These are phyloP conservation scores for Cladosporium sp. DNA, from an alignment of 2,329 filamentous ascomycete genomes.

Conservation along the genomic window DNA sequence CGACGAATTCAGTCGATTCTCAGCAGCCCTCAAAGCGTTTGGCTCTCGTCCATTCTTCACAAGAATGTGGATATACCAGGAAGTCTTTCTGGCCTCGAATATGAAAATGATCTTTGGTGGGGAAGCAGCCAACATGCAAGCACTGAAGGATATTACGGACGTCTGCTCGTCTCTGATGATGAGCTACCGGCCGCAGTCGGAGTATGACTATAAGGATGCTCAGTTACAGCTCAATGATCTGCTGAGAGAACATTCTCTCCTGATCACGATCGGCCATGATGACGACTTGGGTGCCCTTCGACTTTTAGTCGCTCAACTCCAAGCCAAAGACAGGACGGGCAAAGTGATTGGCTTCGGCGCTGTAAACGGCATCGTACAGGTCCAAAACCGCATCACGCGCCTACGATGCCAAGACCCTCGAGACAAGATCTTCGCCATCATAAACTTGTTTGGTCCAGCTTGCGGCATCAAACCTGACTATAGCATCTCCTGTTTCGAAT, in stretches of 20 bases:
- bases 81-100: not conserved
- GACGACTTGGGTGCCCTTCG: not conserved
- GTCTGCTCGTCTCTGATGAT: not conserved
- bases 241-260: not conserved
- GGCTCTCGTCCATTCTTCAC: not conserved
- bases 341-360: not conserved
- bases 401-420: not conserved
- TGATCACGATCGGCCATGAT: not conserved
- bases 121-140: not conserved
- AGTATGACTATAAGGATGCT: not conserved
- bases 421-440: not conserved
- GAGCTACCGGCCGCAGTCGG: not conserved
- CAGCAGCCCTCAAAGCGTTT: not conserved
- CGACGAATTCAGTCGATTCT: not conserved
- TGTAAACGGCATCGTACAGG: not conserved
- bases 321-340: not conserved
- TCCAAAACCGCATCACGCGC: not conserved
- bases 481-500: not conserved
- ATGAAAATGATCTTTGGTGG: not conserved
- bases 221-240: not conserved
- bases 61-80: not conserved
- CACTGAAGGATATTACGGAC: not conserved
- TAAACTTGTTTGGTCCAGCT: not conserved
- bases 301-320: not conserved
- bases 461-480: constrained; percentile 1